These are phyloP conservation scores for Leucaena leucocephala DNA, from an alignment of 306 rosid species.

Conservation along the genomic window DNA sequence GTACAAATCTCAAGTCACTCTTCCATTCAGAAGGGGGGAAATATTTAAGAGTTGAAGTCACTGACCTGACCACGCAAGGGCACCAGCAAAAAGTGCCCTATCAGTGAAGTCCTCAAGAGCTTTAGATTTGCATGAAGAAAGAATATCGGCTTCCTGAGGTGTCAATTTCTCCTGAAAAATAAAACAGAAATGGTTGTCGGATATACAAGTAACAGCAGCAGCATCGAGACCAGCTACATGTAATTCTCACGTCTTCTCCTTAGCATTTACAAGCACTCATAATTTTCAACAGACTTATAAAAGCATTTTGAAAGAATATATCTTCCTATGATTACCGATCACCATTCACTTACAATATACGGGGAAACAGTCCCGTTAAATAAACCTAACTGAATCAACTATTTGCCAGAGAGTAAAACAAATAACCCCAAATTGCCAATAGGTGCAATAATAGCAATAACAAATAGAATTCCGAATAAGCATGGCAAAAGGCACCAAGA, in stretches of 20 bases:
- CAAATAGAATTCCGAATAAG: neutral
- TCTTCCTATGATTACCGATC: neutral
- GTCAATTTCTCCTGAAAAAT: slow-evolving; percentile 15
- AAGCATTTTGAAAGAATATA: neutral
- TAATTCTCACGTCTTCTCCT: neutral
- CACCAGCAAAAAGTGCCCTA: neutral
- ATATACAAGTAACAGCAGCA: neutral
- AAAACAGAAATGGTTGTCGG: neutral
- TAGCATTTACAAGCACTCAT: neutral
- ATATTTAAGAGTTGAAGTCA: neutral
- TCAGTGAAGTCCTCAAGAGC: neutral
- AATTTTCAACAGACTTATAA: neutral
- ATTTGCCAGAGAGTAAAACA: slow-evolving; percentile 1
- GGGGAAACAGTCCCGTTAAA: neutral
- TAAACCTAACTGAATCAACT: neutral
- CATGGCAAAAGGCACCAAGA: neutral
- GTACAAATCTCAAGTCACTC: slow-evolving; percentile 2
- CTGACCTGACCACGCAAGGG: neutral
- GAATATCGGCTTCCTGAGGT: neutral
- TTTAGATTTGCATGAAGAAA: slow-evolving; percentile 4
- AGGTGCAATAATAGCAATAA: neutral
- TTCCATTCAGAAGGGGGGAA: neutral
- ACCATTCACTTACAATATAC: neutral
- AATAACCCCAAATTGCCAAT: neutral
- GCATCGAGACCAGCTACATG: neutral